Percentiles rank a stretch among this genome's conserved stretches.
phyloP scores from a whole-genome alignment of 1,284 basidiomycete genomes.

The Apiotrichum laibachii region DNA sequence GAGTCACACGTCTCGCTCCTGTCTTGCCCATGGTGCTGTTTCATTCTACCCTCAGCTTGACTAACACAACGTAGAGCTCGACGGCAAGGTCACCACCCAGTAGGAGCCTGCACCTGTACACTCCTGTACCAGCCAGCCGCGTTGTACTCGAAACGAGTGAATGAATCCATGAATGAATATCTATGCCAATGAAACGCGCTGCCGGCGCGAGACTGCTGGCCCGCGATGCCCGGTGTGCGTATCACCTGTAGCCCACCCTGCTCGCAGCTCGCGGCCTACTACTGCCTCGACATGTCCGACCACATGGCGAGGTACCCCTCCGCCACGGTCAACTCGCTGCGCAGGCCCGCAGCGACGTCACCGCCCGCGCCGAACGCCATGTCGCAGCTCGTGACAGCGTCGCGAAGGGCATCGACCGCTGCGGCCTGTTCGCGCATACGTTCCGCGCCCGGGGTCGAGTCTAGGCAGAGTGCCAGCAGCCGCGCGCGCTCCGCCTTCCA shows the following conservation, averaged over 20 bases:
- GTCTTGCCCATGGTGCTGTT: too few relatives aligned
- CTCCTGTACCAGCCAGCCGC: not conserved
- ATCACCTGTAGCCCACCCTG: too few relatives aligned
- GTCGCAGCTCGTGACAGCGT: constrained; percentile 54
- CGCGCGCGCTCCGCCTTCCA: constrained; percentile 77
- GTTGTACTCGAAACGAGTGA: not conserved
- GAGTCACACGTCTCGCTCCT: too few relatives aligned
- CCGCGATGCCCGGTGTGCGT: too few relatives aligned
- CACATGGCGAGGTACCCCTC: not conserved
- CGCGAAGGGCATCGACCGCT: constrained; percentile 63
- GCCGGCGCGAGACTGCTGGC: too few relatives aligned
- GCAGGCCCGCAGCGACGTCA: not conserved
- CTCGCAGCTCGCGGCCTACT: too few relatives aligned
- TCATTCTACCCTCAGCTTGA: not conserved
- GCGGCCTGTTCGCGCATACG: constrained; percentile 52
- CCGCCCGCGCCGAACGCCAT: constrained; percentile 46
- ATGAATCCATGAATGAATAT: constrained; percentile 1
- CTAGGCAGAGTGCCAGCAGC: constrained; percentile 54
- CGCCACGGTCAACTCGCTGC: not conserved
- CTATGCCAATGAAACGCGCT: too few relatives aligned
- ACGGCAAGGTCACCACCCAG: constrained; percentile 20
- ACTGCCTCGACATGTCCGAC: too few relatives aligned
- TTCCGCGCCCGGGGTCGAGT: not conserved
- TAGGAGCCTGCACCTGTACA: not conserved
- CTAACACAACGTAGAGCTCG: constrained; percentile 26